Evolutionary conservation across 148 eudicot species (phyloP).

Genomic region (Amaranthus cruentus): DNA sequence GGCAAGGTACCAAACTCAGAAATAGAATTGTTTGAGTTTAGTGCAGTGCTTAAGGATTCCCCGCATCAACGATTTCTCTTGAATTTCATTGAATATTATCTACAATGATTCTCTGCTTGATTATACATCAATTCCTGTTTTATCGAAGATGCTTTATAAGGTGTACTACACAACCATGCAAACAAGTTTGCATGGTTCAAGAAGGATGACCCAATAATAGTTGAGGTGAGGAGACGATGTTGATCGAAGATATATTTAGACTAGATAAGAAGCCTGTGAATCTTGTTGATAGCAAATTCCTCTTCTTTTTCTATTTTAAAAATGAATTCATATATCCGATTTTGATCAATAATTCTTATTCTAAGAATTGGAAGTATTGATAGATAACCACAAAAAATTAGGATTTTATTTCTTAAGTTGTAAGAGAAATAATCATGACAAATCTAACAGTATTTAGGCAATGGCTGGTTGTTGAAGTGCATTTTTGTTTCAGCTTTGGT

Average conservation of each 20-base stretch:
- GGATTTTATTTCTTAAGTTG: no score
- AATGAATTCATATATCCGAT: background rate
- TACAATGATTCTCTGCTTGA: background rate
- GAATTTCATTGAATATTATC: background rate
- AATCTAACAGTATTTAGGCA: no score
- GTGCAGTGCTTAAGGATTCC: background rate
- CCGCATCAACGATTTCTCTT: background rate
- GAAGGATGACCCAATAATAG: background rate
- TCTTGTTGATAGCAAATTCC: background rate
- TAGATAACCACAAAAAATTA: background rate
- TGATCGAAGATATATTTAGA: background rate
- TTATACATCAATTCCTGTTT: background rate
- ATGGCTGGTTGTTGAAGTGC: no score
- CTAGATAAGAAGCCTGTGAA: background rate
- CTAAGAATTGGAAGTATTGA: background rate
- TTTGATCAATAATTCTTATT: background rate
- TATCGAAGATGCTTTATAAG: background rate
- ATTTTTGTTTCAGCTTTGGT: no score
- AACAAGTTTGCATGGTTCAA: background rate
- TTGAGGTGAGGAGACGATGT: background rate
- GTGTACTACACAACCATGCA: background rate
- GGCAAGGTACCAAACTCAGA: constrained; percentile 64
- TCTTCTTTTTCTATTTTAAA: no score
- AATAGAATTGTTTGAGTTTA: background rate
- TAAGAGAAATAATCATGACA: no score